Evolutionary conservation across 768 basidiomycete genomes (phyloP).

Genomic region (Paxillus ammoniavirescens): DNA sequence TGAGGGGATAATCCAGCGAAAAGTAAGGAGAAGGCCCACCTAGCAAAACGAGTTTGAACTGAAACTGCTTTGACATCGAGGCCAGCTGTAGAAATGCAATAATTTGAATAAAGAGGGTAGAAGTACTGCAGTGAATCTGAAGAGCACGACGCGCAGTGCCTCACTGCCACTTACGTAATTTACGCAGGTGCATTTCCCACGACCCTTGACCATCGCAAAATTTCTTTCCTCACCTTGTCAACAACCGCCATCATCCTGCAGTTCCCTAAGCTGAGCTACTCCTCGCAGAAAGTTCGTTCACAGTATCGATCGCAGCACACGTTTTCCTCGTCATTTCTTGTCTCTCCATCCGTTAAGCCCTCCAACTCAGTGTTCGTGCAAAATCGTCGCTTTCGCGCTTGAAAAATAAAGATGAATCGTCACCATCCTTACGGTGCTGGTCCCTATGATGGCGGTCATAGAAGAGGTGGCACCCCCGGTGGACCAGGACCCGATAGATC

Average conservation of each 20-base stretch:
- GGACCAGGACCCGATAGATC: constrained; percentile 75
- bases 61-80: constrained; percentile 87
- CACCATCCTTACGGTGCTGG: constrained; percentile 80
- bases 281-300: constrained; percentile 22
- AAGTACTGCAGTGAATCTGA: background rate
- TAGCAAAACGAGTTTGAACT: constrained; percentile 95
- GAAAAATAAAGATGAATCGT: constrained; percentile 66
- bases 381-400: constrained; percentile 21
- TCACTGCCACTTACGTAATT: constrained; percentile 23
- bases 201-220: constrained; percentile 27
- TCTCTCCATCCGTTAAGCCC: constrained; percentile 24
- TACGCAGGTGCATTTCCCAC: constrained; percentile 21
- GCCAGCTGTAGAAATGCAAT: constrained; percentile 22
- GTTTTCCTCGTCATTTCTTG: constrained; percentile 16
- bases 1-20: constrained; percentile 1
- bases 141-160: constrained; percentile 16
- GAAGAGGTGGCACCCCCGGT: constrained; percentile 63
- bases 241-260: constrained; percentile 36
- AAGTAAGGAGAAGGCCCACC: constrained; percentile 45
- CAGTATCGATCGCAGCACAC: constrained; percentile 17
- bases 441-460: constrained; percentile 57
- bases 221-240: constrained; percentile 27
- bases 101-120: constrained; percentile 20
- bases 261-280: constrained; percentile 25
- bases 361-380: constrained; percentile 24